Conservation (phyloP, 225 moss, liverwort and hornwort species). For the Marchantia paleacea region DNA sequence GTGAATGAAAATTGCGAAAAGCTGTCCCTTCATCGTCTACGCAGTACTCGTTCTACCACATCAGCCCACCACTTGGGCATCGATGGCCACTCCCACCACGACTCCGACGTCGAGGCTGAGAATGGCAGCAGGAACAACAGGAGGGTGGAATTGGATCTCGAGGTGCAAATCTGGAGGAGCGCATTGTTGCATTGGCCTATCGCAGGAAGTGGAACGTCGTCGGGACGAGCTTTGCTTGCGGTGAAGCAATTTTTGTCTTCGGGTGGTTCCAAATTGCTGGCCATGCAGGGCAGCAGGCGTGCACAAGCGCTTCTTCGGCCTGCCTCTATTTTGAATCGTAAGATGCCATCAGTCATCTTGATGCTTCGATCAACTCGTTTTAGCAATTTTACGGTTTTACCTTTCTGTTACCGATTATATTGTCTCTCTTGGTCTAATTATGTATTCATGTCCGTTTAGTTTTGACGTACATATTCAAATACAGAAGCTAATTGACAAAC, state of each 20-base stretch:
- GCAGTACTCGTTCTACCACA: not conserved
- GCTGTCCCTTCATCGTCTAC: too few species aligned
- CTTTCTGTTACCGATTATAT: too few species aligned
- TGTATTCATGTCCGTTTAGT: too few species aligned
- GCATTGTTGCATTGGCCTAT: not conserved
- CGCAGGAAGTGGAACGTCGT: not conserved
- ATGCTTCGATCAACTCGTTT: too few species aligned
- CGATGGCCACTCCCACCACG: not conserved
- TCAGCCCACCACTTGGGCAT: not conserved
- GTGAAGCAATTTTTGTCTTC: not conserved
- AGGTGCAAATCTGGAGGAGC: not conserved
- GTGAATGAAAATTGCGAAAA: too few species aligned
- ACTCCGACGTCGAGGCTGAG: not conserved
- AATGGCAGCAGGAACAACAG: not conserved
- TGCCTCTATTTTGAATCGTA: constrained; percentile 14
- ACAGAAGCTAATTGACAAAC: too few species aligned
- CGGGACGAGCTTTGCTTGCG: not conserved
- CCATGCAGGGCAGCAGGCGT: constrained; percentile 28
- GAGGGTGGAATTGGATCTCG: not conserved
- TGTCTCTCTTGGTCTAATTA: too few species aligned
- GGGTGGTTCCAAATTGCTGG: not conserved
- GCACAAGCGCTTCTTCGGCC: constrained; percentile 30
- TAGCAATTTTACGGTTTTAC: too few species aligned
- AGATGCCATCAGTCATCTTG: too few species aligned
- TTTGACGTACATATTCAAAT: too few species aligned